These are phyloP conservation scores for Suillus bovinus DNA, from an alignment of 768 basidiomycete genomes.

Conservation along the genomic window DNA sequence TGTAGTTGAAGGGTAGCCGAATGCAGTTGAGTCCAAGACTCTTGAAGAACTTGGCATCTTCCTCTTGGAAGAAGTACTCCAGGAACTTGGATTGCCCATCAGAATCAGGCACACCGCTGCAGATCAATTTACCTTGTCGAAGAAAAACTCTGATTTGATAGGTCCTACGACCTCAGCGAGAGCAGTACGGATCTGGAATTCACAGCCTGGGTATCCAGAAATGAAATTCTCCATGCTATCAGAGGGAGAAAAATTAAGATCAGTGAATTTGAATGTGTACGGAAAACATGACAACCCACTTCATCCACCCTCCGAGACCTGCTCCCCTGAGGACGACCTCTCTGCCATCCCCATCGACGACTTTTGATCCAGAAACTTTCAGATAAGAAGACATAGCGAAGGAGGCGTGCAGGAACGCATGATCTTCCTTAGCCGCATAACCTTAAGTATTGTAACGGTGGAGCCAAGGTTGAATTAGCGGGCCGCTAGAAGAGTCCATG, in stretches of 20 bases:
- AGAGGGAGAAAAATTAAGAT: conserved; percentile 9
- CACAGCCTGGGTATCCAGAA: conserved; percentile 78
- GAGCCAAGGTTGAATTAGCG: conserved; percentile 10
- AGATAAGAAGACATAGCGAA: conserved; percentile 41
- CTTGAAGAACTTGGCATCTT: conserved; percentile 76
- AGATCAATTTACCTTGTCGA: conserved; percentile 64
- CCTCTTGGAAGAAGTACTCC: conserved; percentile 80
- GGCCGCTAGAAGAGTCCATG: conserved; percentile 7
- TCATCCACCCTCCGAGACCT: conserved; percentile 86
- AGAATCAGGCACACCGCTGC: neutral
- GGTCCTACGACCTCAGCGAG: conserved; percentile 65
- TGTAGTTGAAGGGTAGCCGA: conserved; percentile 73
- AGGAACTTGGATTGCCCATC: conserved; percentile 53
- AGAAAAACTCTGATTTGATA: conserved; percentile 75
- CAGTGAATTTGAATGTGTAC: neutral
- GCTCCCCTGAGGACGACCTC: conserved; percentile 68
- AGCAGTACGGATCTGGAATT: conserved; percentile 73
- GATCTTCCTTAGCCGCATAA: neutral
- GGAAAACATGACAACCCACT: conserved; percentile 47
- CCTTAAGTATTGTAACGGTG: neutral
- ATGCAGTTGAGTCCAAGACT: conserved; percentile 80
- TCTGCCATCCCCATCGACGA: conserved; percentile 57
- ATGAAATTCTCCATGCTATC: conserved; percentile 78
- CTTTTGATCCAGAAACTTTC: conserved; percentile 56
- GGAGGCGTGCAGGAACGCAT: neutral